Base-by-base conservation (phyloP, 192 early-diverging fungal species). In the Phlyctochytrium planicorne region DNA sequence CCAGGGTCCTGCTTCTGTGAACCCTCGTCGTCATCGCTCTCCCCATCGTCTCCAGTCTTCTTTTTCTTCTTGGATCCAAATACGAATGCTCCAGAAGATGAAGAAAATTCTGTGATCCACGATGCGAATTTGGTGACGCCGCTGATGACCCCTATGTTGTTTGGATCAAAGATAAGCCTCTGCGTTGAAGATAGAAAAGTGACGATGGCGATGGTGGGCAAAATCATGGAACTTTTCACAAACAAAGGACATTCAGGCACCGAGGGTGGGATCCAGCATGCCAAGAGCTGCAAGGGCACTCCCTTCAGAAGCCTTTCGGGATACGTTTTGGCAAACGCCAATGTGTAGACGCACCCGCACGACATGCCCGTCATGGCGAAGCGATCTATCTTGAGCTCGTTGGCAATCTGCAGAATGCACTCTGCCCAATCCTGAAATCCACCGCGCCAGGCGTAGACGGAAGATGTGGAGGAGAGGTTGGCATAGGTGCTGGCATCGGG, bases 341-440 rank as follows among this genome's bases (percentile, higher is more conserved):
- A 27, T 12, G 12, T 25, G 55, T 57, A 57, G 25, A 29, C 27
- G 25, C 55, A 57, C 20, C 55, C 55, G 55, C 55, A 57, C 14
- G 12, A 20, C 55, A 57, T 57, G 55, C 55, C 55, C 55, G 27
- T 57, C 55, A 57, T 12, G 25, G 20, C 55, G 20, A 57, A 14
- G 10, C 27, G 16, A 4, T 14, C 6, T 12, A 57, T 10, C 55
- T 57, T 4, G 12, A 57, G 55, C 20, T 12, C 55, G 16, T 57
- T 25, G 55, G 27, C 20, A 25, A 57, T 6, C 6, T 25, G 55
- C 12, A 29, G 6, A 27, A 57, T 14, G 55, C 6, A 27, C 20
- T 57, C 55, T 12, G 55, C 55, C 12, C 55, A 10, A 27, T 25
- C 20, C 4, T 20, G 55, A 27, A 57, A 57, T 12, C 55, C 25